Percentiles rank a stretch among this genome's conserved stretches.
These are phyloP conservation scores for Aspergillus pseudoglaucus DNA, from an alignment of 2,329 filamentous ascomycete species.

Conservation along the genomic window DNA sequence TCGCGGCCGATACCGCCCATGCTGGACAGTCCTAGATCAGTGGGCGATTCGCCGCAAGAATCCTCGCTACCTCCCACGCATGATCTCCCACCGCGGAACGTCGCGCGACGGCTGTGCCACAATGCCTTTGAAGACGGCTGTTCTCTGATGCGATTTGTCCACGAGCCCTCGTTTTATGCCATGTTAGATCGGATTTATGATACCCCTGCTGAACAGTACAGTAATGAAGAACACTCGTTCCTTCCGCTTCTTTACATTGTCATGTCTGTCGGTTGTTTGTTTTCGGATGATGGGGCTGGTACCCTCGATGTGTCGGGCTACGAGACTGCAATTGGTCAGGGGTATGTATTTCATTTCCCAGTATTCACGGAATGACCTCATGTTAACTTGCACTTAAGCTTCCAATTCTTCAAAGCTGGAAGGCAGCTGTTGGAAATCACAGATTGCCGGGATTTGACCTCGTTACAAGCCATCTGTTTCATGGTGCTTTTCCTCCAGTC, in stretches of 20 bases:
- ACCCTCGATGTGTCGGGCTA: slow-evolving; percentile 43
- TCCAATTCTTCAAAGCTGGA: slow-evolving; percentile 67
- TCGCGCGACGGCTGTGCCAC: slow-evolving; percentile 52
- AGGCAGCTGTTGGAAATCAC: slow-evolving; percentile 57
- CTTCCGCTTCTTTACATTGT: slow-evolving; percentile 65
- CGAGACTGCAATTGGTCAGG: slow-evolving; percentile 48
- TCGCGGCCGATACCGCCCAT: slow-evolving; percentile 48
- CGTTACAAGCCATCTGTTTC: slow-evolving; percentile 69
- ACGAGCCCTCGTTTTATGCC: slow-evolving; percentile 73
- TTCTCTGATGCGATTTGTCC: slow-evolving; percentile 64
- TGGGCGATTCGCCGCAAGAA: slow-evolving; percentile 58
- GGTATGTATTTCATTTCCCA: slow-evolving; percentile 33
- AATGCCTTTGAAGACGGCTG: slow-evolving; percentile 58
- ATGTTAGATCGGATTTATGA: slow-evolving; percentile 74
- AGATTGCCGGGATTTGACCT: slow-evolving; percentile 64
- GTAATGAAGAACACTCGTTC: slow-evolving; percentile 60
- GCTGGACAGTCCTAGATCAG: slow-evolving; percentile 64
- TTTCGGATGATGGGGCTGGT: slow-evolving; percentile 53
- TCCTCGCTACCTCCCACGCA: slow-evolving; percentile 48
- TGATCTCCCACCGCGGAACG: slow-evolving; percentile 61
- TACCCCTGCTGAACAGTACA: slow-evolving; percentile 55
- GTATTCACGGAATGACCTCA: neutral
- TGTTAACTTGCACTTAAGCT: slow-evolving; percentile 40
- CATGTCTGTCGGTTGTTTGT: slow-evolving; percentile 67
- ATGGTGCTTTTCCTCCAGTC: slow-evolving; percentile 77